These are phyloP conservation scores for Ajuga chamaepitys DNA, from an alignment of 257 asterid species.

Conservation along the genomic window DNA sequence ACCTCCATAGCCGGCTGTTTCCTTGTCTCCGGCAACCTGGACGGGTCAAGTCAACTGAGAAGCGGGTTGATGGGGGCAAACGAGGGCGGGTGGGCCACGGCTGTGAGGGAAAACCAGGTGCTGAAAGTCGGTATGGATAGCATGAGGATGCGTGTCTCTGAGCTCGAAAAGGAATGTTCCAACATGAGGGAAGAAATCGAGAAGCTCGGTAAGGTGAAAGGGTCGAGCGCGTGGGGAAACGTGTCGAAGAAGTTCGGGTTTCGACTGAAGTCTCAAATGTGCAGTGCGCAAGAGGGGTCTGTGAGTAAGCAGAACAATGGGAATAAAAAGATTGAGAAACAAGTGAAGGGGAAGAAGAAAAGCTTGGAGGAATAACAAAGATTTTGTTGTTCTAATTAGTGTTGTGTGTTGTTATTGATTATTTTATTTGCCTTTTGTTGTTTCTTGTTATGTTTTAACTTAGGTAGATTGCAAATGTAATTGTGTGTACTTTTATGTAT, in stretches of 20 bases:
- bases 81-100: slow-evolving; percentile 70
- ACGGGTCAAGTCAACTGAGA: slow-evolving; percentile 82
- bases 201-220: slow-evolving; percentile 69
- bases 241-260: slow-evolving; percentile 83
- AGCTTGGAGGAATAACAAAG: slow-evolving; percentile 47
- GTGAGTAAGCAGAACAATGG: slow-evolving; percentile 62
- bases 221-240: slow-evolving; percentile 55
- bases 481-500: slow-evolving; percentile 26
- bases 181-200: slow-evolving; percentile 80
- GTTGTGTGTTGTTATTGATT: slow-evolving; percentile 15
- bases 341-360: slow-evolving; percentile 49
- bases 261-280: slow-evolving; percentile 81
- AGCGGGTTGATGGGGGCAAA: slow-evolving; percentile 59
- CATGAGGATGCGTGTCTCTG: slow-evolving; percentile 86
- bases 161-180: slow-evolving; percentile 91
- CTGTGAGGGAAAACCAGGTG: slow-evolving; percentile 89
- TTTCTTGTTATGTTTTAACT: slow-evolving; percentile 12
- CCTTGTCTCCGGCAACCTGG: slow-evolving; percentile 88
- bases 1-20: slow-evolving; percentile 96
- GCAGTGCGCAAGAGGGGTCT: slow-evolving; percentile 94
- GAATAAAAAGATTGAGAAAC: slow-evolving; percentile 33
- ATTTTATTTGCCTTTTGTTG: background rate
- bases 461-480: slow-evolving; percentile 27
- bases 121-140: slow-evolving; percentile 96
- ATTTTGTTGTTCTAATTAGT: background rate